Conservation (phyloP, 2,329 filamentous ascomycete species). For the Pseudogymnoascus verrucosus region DNA sequence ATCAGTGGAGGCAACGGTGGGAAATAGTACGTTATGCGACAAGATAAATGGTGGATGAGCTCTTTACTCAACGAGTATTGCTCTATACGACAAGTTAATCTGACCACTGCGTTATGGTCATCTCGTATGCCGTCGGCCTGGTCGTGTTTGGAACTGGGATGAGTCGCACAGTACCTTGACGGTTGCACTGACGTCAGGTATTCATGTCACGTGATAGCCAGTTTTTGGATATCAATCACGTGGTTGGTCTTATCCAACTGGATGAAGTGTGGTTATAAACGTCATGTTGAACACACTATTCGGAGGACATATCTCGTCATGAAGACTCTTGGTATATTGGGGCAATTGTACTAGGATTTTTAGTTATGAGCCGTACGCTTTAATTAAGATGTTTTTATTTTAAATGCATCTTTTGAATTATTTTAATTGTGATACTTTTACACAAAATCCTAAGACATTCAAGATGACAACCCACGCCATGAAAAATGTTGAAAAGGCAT, state of each 20-base stretch:
- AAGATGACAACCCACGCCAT: neutral
- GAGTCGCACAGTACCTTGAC: constrained; percentile 6
- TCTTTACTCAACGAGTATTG: neutral
- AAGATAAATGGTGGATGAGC: neutral
- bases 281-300: neutral
- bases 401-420: neutral
- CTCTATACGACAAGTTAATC: neutral
- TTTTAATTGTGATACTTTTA: neutral
- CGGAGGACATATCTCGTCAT: neutral
- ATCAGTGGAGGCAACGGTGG: neutral
- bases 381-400: neutral
- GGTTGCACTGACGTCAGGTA: constrained; percentile 4
- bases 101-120: neutral
- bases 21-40: neutral
- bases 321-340: neutral
- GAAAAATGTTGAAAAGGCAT: constrained; percentile 5
- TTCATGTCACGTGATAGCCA: neutral
- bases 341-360: neutral
- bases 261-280: neutral
- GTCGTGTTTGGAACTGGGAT: neutral
- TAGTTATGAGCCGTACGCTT: neutral
- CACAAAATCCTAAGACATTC: no score
- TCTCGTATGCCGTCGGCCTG: neutral
- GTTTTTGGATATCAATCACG: neutral
- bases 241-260: neutral